Evolutionary conservation across 163 green algal species (phyloP).

Genomic region (Scenedesmus sp.): DNA sequence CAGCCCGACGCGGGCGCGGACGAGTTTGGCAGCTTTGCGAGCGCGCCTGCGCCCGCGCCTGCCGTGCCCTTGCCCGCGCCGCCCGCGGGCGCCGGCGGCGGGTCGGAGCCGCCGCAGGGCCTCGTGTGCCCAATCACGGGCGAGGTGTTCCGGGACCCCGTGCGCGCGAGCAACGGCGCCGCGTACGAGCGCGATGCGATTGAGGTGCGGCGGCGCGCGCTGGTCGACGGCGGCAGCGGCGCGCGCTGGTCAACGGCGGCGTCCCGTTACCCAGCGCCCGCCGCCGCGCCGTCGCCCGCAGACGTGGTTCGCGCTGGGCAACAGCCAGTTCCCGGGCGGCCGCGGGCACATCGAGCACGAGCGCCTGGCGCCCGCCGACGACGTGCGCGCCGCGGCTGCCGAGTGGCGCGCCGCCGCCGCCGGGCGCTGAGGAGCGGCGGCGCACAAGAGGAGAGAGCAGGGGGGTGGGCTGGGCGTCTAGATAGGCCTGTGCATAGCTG

Average conservation of each 20-base stretch:
- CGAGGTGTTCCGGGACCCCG: conserved; percentile 27
- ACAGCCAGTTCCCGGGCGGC: conserved; percentile 17
- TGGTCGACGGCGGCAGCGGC: neutral
- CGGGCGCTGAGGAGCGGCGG: too few species aligned
- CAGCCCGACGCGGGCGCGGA: too few species aligned
- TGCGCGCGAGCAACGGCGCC: conserved; percentile 23
- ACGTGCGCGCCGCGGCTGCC: neutral
- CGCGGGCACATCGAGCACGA: neutral
- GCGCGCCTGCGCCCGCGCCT: too few species aligned
- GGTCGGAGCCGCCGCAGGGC: conserved; percentile 3
- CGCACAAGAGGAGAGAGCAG: too few species aligned
- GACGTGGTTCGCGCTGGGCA: conserved; percentile 26
- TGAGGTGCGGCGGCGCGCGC: conserved; percentile 16
- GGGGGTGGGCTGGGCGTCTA: too few species aligned
- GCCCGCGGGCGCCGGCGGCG: too few species aligned
- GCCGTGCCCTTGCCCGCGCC: too few species aligned
- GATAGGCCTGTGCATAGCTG: too few species aligned
- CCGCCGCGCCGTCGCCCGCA: neutral
- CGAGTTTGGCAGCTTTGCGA: conserved; percentile 8
- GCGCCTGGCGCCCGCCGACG: neutral
- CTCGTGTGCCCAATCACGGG: conserved; percentile 36
- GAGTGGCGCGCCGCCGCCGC: too few species aligned
- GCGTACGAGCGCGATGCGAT: conserved; percentile 38
- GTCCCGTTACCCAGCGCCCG: neutral
- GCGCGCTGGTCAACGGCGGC: neutral